Conservation (phyloP, 768 basidiomycete species). For the Podaxis pistillaris region DNA sequence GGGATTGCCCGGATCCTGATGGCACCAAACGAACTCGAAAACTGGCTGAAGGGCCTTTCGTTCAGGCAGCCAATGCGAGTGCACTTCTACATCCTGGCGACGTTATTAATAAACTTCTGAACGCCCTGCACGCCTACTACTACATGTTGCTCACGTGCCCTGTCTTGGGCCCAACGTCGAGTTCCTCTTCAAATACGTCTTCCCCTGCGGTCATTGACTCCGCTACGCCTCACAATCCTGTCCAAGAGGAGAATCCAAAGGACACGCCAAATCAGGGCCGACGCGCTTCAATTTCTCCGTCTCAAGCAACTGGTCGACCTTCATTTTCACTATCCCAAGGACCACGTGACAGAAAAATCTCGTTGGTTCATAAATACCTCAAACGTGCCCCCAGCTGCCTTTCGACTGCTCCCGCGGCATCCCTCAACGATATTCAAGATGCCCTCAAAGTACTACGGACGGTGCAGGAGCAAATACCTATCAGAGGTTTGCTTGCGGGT, state of each 20-base stretch:
- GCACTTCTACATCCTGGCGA: slow-evolving; percentile 56
- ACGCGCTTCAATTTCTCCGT: slow-evolving; percentile 11
- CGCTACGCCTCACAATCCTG: not conserved
- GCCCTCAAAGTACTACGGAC: slow-evolving; percentile 65
- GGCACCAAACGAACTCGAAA: slow-evolving; percentile 44
- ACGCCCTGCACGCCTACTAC: slow-evolving; percentile 77
- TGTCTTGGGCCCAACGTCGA: slow-evolving; percentile 48
- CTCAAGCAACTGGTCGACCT: slow-evolving; percentile 19
- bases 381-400: slow-evolving; percentile 41
- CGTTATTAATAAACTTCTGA: slow-evolving; percentile 66
- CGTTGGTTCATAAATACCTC: slow-evolving; percentile 41
- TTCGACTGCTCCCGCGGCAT: slow-evolving; percentile 38
- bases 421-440: slow-evolving; percentile 62
- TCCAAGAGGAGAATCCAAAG: slow-evolving; percentile 6
- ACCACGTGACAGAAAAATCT: slow-evolving; percentile 56
- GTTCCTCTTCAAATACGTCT: slow-evolving; percentile 39
- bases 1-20: slow-evolving; percentile 47
- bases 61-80: slow-evolving; percentile 45
- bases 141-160: slow-evolving; percentile 78
- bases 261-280: not conserved
- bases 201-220: slow-evolving; percentile 12
- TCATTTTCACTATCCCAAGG: slow-evolving; percentile 43
- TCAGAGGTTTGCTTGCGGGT: slow-evolving; percentile 72
- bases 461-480: slow-evolving; percentile 71
- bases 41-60: slow-evolving; percentile 46